Conservation (phyloP, 2,329 filamentous ascomycete genomes). For the Scleromitrula shiraiana region DNA sequence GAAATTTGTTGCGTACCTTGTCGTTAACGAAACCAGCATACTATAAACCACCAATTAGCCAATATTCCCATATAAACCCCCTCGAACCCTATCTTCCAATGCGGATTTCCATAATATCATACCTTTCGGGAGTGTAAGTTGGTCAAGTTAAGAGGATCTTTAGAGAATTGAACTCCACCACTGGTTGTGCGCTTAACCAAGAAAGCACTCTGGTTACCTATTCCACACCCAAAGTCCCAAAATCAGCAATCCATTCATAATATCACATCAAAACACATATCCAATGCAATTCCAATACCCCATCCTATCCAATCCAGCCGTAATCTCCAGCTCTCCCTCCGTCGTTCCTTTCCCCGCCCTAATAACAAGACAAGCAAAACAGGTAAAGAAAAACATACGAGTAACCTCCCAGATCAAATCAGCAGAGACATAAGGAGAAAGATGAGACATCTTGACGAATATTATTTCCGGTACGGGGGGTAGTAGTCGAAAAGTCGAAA, state of each 20-base stretch:
- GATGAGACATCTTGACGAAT: conserved; percentile 36
- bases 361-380: conserved; percentile 1
- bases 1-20: conserved; percentile 56
- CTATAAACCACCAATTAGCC: conserved; percentile 38
- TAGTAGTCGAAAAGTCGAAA: too few relatives aligned
- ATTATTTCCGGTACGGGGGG: too few relatives aligned
- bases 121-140: conserved; percentile 93
- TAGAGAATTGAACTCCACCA: conserved; percentile 83
- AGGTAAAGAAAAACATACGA: conserved; percentile 56
- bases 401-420: conserved; percentile 93
- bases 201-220: conserved; percentile 83
- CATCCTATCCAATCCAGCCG: background rate
- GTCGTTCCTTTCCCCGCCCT: background rate
- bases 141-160: conserved; percentile 85
- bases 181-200: conserved; percentile 80
- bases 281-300: background rate
- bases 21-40: conserved; percentile 89
- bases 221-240: conserved; percentile 10
- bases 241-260: background rate
- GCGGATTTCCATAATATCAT: conserved; percentile 23
- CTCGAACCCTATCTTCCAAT: background rate
- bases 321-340: background rate
- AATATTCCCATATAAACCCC: background rate
- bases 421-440: conserved; percentile 69
- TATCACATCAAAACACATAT: background rate